These are phyloP conservation scores for Aristolochia contorta DNA, from an alignment of 164 flowering plant species.

Conservation along the genomic window DNA sequence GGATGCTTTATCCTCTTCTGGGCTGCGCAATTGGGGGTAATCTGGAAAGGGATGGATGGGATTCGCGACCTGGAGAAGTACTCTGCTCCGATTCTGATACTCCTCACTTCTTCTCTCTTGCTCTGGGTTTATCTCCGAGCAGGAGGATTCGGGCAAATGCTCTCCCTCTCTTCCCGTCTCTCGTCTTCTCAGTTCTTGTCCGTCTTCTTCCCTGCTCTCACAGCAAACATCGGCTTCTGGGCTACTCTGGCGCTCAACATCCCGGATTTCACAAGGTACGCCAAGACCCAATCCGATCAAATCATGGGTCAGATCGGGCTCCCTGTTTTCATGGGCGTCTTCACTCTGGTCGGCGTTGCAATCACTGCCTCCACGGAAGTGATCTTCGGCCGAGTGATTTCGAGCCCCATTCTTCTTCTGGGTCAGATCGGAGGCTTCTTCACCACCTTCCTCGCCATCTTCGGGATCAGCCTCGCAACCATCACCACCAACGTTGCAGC, in stretches of 20 bases:
- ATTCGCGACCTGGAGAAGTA: constrained; percentile 70
- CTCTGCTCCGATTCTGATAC: constrained; percentile 68
- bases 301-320: constrained; percentile 79
- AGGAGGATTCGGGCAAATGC: constrained; percentile 73
- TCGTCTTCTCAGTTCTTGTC: constrained; percentile 63
- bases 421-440: constrained; percentile 38
- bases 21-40: constrained; percentile 48
- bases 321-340: constrained; percentile 82
- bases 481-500: constrained; percentile 90
- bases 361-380: constrained; percentile 70
- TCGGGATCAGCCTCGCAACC: constrained; percentile 73
- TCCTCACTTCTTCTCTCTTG: constrained; percentile 42
- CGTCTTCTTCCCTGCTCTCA: constrained; percentile 79
- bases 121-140: constrained; percentile 73
- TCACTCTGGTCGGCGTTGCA: constrained; percentile 83
- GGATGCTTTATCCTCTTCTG: constrained; percentile 68
- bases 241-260: constrained; percentile 81
- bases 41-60: constrained; percentile 83
- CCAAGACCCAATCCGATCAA: constrained; percentile 70
- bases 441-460: constrained; percentile 48
- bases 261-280: constrained; percentile 82
- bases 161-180: constrained; percentile 53
- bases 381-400: constrained; percentile 69
- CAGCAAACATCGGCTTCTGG: constrained; percentile 93
- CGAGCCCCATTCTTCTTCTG: constrained; percentile 74